Percentiles rank a stretch among this genome's conserved stretches.
These are phyloP conservation scores for Cladophialophora exuberans DNA, from an alignment of 2,329 filamentous ascomycete species.

Conservation along the genomic window DNA sequence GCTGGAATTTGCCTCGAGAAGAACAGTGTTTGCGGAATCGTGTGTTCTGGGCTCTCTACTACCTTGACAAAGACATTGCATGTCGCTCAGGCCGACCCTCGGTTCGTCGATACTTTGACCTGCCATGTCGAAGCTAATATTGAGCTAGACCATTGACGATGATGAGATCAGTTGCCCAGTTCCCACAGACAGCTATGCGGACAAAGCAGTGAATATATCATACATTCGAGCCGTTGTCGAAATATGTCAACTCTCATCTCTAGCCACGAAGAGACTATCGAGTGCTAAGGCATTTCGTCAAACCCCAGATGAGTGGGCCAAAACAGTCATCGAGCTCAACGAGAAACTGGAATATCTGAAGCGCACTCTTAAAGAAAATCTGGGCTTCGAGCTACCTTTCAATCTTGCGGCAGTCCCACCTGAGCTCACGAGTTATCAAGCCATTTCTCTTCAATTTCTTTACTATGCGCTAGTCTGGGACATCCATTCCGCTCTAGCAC, in stretches of 20 bases:
- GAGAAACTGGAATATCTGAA: conserved; percentile 5
- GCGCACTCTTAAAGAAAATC: not conserved
- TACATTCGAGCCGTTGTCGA: not conserved
- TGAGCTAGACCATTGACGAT: conserved; percentile 3
- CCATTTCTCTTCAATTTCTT: conserved; percentile 6
- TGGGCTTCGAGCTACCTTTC: not conserved
- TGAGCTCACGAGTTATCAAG: not conserved
- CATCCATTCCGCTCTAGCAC: conserved; percentile 3
- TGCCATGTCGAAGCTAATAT: not conserved
- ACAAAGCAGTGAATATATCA: conserved; percentile 1
- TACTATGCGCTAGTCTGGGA: conserved; percentile 1
- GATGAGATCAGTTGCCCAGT: conserved; percentile 10
- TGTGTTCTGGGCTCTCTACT: conserved; percentile 10
- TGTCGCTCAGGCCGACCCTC: conserved; percentile 3
- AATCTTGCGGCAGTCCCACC: not conserved
- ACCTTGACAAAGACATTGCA: conserved; percentile 12
- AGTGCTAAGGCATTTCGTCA: conserved; percentile 1
- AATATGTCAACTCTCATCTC: conserved; percentile 9
- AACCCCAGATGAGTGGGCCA: not conserved
- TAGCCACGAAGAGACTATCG: not conserved
- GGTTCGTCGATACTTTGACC: not conserved
- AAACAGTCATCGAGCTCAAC: conserved; percentile 1
- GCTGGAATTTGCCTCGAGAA: conserved; percentile 6
- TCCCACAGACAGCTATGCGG: not conserved
- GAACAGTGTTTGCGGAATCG: conserved; percentile 3